Base-by-base conservation (phyloP, 352 stramenopile species). In the Phytophthora nicotianae region DNA sequence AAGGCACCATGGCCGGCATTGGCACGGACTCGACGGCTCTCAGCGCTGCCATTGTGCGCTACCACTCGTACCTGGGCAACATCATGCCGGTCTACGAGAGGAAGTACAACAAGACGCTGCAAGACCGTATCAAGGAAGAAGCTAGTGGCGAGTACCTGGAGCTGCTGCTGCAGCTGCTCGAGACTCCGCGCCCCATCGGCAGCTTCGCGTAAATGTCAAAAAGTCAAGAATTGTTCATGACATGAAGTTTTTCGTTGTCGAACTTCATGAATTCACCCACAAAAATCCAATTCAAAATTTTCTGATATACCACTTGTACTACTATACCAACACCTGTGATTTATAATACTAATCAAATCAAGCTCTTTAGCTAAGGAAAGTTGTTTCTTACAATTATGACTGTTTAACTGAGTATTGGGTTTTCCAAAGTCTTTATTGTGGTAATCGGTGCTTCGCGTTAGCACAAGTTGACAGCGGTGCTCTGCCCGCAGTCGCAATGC, bases 11-110 rank as follows among this genome's bases (percentile, higher is more conserved):
- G 85, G 71, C 72, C 11, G 83, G 83, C 48, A 50, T 87, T 8
- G 85, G 85, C 65, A 92, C 85, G 4, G 83, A 91, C 57, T 75
- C 89, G 65, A 79, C 71, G 24, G 79, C 77, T 45, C 71, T 93
- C 9, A 85, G 72, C 43, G 70, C 79, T 29, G 65, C 82, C 17
- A 63, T 91, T 50, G 81, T 93, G 49, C 83, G 85, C 37, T 93
- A 91, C 68, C 79, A 91, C 62, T 38, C 64, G 50, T 86, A 84
- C 61, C 64, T 91, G 41, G 24, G 53, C n/a, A 61, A 79, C 29
- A 72, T 93, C 53, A 70, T 74, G 45, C 57, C 67, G 16, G 65
- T 70, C 21, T 93, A 83, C 58, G 70, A 90, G 63, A 64, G 71
- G 29, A 79, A 81, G 52, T 86, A 90, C 72, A 70, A 77, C 50